phyloP scores from a whole-genome alignment of 164 flowering plant genomes.

The Taxillus chinensis region DNA sequence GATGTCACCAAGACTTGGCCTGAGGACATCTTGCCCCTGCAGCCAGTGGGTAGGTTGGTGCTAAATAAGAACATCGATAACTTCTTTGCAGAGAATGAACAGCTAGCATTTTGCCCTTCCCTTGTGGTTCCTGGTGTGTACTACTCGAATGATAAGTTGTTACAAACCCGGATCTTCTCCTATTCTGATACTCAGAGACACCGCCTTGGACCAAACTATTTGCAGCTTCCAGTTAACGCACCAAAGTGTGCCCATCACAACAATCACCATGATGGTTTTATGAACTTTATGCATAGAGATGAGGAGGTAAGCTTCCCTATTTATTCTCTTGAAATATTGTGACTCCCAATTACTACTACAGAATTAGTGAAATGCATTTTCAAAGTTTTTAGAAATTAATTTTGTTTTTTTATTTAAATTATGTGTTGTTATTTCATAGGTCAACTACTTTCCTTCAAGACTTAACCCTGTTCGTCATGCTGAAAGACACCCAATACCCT shows the following conservation, averaged over 20 bases:
- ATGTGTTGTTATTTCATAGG: background rate
- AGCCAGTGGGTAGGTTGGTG: conserved; percentile 92
- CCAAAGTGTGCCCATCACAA: conserved; percentile 93
- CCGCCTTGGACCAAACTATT: conserved; percentile 94
- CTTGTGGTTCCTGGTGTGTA: conserved; percentile 83
- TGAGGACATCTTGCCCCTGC: conserved; percentile 84
- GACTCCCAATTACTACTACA: no score
- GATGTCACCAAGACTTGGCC: conserved; percentile 99
- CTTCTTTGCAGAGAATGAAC: conserved; percentile 96
- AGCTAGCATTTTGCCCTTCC: conserved; percentile 89
- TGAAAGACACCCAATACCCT: conserved; percentile 8
- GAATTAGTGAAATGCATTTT: no score
- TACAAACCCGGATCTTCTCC: conserved; percentile 80
- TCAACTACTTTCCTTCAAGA: conserved; percentile 12
- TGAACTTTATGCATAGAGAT: conserved; percentile 99
- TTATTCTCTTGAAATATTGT: background rate
- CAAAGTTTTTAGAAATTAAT: no score
- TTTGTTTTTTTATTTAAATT: background rate
- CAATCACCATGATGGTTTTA: conserved; percentile 92
- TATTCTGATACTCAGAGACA: conserved; percentile 96
- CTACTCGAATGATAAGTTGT: conserved; percentile 91
- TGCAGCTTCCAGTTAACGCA: conserved; percentile 88
- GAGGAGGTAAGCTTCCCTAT: conserved; percentile 59
- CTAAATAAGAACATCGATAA: conserved; percentile 90
- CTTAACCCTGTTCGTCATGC: conserved; percentile 12